Conservation (phyloP, 2,329 filamentous ascomycete species). For the Dactylellina leptospora region DNA sequence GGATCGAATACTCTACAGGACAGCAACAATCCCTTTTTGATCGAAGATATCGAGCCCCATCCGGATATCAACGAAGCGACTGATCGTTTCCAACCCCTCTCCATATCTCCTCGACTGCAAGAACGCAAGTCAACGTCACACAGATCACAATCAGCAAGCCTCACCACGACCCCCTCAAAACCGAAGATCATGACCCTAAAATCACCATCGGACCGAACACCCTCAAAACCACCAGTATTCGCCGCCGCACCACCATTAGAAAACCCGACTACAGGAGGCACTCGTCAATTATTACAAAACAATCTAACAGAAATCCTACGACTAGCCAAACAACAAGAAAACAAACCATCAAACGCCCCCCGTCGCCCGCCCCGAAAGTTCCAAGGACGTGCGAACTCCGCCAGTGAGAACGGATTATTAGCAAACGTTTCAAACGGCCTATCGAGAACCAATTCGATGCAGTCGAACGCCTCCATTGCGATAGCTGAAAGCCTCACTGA, state of each 20-base stretch:
- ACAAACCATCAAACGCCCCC: conserved; percentile 10
- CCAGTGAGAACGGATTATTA: conserved; percentile 7
- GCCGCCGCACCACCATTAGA: conserved; percentile 10
- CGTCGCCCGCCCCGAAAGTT: conserved; percentile 38
- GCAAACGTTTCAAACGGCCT: conserved; percentile 15
- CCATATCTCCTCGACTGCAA: conserved; percentile 15
- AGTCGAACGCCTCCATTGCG: conserved; percentile 28
- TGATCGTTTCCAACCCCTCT: conserved; percentile 17
- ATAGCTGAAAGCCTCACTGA: conserved; percentile 3
- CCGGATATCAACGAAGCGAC: conserved; percentile 33
- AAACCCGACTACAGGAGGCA: conserved; percentile 1
- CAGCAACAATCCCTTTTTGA: conserved; percentile 39
- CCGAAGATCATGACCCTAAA: conserved; percentile 43
- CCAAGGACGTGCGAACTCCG: conserved; percentile 40
- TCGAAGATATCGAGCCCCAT: conserved; percentile 42
- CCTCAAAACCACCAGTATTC: conserved; percentile 12
- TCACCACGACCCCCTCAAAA: conserved; percentile 39
- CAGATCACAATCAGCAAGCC: conserved; percentile 9
- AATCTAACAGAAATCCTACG: conserved; percentile 47
- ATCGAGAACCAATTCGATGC: conserved; percentile 33
- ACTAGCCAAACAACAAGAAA: conserved; percentile 39
- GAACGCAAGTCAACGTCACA: neutral
- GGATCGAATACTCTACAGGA: conserved; percentile 19
- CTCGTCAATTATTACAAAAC: conserved; percentile 31
- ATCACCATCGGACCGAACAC: conserved; percentile 37